Percentiles rank a stretch among this genome's conserved stretches.
These are phyloP conservation scores for Adenanthera pavonina DNA, from an alignment of 306 rosid genomes.

Conservation along the genomic window DNA sequence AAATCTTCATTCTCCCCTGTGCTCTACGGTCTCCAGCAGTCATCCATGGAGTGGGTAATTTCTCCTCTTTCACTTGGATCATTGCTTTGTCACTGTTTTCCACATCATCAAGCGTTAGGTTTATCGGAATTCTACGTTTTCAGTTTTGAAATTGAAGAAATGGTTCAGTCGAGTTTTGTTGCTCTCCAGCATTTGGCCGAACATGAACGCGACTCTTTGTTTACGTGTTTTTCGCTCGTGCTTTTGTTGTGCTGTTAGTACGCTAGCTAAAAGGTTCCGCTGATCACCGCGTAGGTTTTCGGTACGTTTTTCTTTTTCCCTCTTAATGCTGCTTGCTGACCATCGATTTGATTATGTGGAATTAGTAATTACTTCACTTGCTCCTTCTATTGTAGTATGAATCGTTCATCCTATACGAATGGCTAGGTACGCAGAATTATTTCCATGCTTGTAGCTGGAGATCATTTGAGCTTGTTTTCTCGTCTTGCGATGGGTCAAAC, in stretches of 20 bases:
- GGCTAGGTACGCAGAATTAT: not conserved
- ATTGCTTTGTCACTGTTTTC: not conserved
- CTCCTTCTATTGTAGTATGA: not conserved
- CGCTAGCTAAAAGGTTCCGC: not conserved
- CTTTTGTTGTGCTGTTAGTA: not conserved
- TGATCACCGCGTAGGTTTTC: not conserved
- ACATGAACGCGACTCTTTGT: not conserved
- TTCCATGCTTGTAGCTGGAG: not conserved
- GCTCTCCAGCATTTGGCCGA: not conserved
- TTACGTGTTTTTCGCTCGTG: not conserved
- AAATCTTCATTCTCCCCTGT: not conserved
- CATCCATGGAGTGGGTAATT: constrained; percentile 59
- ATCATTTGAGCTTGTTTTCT: not conserved
- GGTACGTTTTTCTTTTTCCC: not conserved
- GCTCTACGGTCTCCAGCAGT: not conserved
- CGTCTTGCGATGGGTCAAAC: not conserved
- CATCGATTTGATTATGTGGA: not conserved
- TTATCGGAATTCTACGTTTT: not conserved
- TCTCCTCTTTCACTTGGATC: not conserved
- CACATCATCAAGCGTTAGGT: not conserved
- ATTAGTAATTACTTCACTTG: not conserved
- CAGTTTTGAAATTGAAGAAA: not conserved
- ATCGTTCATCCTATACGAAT: not conserved
- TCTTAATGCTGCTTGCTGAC: not conserved
- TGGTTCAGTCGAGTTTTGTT: not conserved